Percentiles rank a stretch among this genome's conserved stretches.
phyloP scores from a whole-genome alignment of 2,329 filamentous ascomycete species.

The Cytospora mali region DNA sequence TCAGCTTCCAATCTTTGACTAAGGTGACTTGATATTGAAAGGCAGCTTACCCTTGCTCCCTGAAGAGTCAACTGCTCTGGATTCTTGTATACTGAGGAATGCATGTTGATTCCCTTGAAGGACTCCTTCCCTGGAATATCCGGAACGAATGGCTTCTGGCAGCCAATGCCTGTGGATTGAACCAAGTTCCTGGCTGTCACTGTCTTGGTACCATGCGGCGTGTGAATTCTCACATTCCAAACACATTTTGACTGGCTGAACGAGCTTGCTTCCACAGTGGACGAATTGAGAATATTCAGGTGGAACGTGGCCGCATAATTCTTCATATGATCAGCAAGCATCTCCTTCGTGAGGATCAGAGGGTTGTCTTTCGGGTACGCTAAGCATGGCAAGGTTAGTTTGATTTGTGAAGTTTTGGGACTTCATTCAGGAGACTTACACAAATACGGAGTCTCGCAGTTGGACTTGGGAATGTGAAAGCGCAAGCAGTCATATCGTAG shows the following conservation, averaged over 20 bases:
- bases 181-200: constrained; percentile 48
- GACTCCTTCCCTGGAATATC: constrained; percentile 42
- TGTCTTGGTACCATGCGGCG: constrained; percentile 32
- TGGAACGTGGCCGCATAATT: constrained; percentile 51
- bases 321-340: constrained; percentile 52
- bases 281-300: constrained; percentile 48
- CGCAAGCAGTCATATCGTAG: constrained; percentile 42
- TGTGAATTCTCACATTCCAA: constrained; percentile 43
- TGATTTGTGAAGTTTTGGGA: constrained; percentile 35
- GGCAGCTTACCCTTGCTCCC: constrained; percentile 26
- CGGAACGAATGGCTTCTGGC: constrained; percentile 44
- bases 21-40: too few relatives aligned
- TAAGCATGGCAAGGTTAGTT: constrained; percentile 22
- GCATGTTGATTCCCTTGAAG: constrained; percentile 47
- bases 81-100: constrained; percentile 46
- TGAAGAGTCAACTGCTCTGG: constrained; percentile 36
- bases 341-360: constrained; percentile 48
- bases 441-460: constrained; percentile 41
- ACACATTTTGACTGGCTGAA: constrained; percentile 41
- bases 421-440: constrained; percentile 32
- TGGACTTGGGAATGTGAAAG: constrained; percentile 44
- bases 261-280: constrained; percentile 41
- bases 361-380: constrained; percentile 47
- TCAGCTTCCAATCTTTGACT: not conserved
- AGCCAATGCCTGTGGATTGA: constrained; percentile 49